Base-by-base conservation (phyloP, 2,329 filamentous ascomycete genomes). In the Knoxdaviesia capensis region DNA sequence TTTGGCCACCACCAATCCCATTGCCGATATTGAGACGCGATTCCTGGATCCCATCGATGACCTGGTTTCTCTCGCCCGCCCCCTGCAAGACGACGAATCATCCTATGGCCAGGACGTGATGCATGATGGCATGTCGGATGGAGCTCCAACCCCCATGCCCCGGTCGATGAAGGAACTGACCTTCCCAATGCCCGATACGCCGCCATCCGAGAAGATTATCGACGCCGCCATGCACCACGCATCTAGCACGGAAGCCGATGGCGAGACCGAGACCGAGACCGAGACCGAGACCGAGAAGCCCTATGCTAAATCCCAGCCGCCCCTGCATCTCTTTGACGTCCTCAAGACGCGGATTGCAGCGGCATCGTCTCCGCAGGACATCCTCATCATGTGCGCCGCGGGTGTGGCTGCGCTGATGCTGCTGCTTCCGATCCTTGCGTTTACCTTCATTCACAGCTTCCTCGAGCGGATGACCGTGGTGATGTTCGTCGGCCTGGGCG, bases 21-120 rank as follows among this genome's bases (percentile, higher is more conserved):
- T 84, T 39, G 67, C 68, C 34, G 64, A 74, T 36, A 52, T 59
- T 6, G 80, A 85, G 54, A 64, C 66, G 3, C 61, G 61, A 4
- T 81, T 81, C 50, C 63, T 82, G 5, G 64, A 72, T 35, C 56
- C 59, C 4, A 53, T 59, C 8, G 57, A 67, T 5, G 76, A 80
- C 47, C 62, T 80, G 8, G 54, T 80, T 20, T 62, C 60, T 7
- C 46, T 64, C 3, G 52, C 52, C 7, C 45, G 46, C 3, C 41
- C 45, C 4, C 3, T 3, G 20, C 20, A 20, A 20, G 31, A 20
- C 37, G 34, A 35, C 5, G 36, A 42, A n/a, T 40, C 6, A 43
- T 20, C 20, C 20, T 20, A 20, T 20, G 20, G 20, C 20, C 20
- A 20, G 20, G 20, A 20, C 20, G 20, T 20, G 20, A 20, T 20